Evolutionary conservation across 139 green algal genomes (phyloP), one percentile per base, ranked within the genome.

Genomic region (Dunaliella primolecta): DNA sequence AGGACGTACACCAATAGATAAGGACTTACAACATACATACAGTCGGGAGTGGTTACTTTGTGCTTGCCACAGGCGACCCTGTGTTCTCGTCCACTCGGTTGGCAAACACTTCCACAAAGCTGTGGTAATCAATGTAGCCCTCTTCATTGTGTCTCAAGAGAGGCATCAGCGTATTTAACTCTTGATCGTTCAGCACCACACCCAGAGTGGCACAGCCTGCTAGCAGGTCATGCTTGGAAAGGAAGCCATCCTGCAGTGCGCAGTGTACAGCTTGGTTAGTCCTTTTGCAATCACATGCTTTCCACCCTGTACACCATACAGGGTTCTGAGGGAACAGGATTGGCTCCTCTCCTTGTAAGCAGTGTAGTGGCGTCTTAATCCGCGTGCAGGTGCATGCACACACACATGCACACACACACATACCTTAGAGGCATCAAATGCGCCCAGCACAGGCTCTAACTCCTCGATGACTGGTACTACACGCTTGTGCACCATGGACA

Each of bases 201-300:
- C 92, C 92, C 81, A 95, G 80, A 0, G 86, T 80, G 11, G 92
- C 92, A 46, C 90, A 94, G 15, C 84, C 90, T 0, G 89, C 88
- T 36, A 91, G 75, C 78, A 93, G 80, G 29, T 92, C 90, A 11
- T 87, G 84, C 32, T 64, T 78, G 23, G 35, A 70, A 7, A 93
- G 35, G 37, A 75, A 87, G 31, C 90, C 90, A 24, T 55, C 70
- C 36, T 74, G n/a, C 80, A 64, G n/a, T 78, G 76, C 20, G 27
- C 37, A 2, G 55, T 72, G 82, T 91, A 72, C 78, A 87, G 83
- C 32, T 77, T 85, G 15, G 72, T 74, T 25, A 91, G 75, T 78
- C 86, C 85, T 34, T 84, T 80, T 30, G 38, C 1, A 78, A 90
- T 84, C 76, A 88, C 87, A 11, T 23, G 38, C 27, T n/a, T n/a